Conservation (phyloP, 441 rosid species). For the Croton setiger region DNA sequence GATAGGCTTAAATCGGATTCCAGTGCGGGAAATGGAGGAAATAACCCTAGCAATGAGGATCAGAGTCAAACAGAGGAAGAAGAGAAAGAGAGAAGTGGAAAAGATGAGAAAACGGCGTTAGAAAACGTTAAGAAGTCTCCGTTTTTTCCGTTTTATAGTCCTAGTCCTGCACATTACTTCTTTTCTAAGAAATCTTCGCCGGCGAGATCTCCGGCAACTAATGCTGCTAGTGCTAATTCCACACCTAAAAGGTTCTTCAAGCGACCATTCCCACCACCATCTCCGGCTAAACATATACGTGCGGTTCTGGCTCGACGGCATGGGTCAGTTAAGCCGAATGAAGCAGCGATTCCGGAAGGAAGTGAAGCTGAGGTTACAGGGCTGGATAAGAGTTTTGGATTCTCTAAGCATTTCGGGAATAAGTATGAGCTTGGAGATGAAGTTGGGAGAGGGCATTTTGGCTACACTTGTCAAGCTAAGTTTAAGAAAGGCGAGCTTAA, state of each 20-base stretch:
- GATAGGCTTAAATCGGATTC: constrained; percentile 29
- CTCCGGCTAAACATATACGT: constrained; percentile 86
- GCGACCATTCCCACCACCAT: constrained; percentile 86
- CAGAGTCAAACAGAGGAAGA: constrained; percentile 5
- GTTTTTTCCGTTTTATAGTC: constrained; percentile 80
- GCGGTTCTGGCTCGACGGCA: constrained; percentile 77
- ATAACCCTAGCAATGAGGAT: constrained; percentile 19
- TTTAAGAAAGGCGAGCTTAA: constrained; percentile 85
- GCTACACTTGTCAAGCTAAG: constrained; percentile 81
- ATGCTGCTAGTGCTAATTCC: constrained; percentile 45
- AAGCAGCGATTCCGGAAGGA: constrained; percentile 68
- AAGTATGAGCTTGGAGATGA: constrained; percentile 87
- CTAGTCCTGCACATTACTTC: constrained; percentile 87
- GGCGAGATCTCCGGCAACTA: constrained; percentile 75
- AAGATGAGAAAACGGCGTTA: constrained; percentile 16
- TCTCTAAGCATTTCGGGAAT: constrained; percentile 69
- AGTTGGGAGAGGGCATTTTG: constrained; percentile 91
- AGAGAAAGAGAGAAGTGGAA: constrained; percentile 1
- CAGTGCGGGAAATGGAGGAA: constrained; percentile 24
- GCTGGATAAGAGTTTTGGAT: constrained; percentile 79
- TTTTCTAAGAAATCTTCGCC: constrained; percentile 91
- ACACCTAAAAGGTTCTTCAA: constrained; percentile 77
- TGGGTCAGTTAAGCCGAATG: constrained; percentile 83
- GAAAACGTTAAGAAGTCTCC: constrained; percentile 65
- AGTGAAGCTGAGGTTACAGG: constrained; percentile 54